Evolutionary conservation across 1,284 basidiomycete species (phyloP), one percentile per base, ranked within the genome.

Genomic region (Mixia osmundae): DNA sequence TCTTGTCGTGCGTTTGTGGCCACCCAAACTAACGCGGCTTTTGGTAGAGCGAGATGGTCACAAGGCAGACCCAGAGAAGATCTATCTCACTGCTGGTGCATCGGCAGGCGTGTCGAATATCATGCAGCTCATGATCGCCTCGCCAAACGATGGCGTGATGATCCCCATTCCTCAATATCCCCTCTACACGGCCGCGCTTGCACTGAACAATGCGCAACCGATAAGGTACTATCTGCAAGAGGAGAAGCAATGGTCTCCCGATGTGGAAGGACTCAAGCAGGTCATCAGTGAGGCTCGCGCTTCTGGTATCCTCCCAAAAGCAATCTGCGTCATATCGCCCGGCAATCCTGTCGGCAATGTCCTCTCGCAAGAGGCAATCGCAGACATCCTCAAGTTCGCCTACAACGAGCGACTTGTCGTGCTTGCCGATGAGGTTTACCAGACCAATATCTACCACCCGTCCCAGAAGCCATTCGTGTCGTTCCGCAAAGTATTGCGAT

Each of bases 101-200:
- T 91, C 80, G 24, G 72, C 73, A 12, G 91, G 89, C 42, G 85
- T 97, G 11, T 72, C 77, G 10, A 71, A 85, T 24, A 65, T 94
- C 37, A 71, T 97, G 45, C 71, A 72, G 53, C 69, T 79, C 59
- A 67, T 87, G 43, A 73, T 85, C 50, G 52, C 61, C 8, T 62
- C 66, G 4, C 51, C 52, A 6, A 63, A 65, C 15, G 67, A 70
- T 34, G 83, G 79, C 7, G 68, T 89, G 47, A 66, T 89, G 43
- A 95, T 97, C 52, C 89, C 89, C 18, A 95, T 97, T 45, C 89
- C 89, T 1, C 89, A 97, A 62, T 97, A 97, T 56, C 89, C 89
- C 1, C 67, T 97, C 12, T 94, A 95, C 60, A 91, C 85, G 30
- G 89, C 89, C 16, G 75, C 85, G 0, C 72, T 97, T 34, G 77